A percentile compares a stretch with the other conserved stretches of the same genome.
Conservation (phyloP, 2,329 filamentous ascomycete species). For the Dactylellina drechsleri region DNA sequence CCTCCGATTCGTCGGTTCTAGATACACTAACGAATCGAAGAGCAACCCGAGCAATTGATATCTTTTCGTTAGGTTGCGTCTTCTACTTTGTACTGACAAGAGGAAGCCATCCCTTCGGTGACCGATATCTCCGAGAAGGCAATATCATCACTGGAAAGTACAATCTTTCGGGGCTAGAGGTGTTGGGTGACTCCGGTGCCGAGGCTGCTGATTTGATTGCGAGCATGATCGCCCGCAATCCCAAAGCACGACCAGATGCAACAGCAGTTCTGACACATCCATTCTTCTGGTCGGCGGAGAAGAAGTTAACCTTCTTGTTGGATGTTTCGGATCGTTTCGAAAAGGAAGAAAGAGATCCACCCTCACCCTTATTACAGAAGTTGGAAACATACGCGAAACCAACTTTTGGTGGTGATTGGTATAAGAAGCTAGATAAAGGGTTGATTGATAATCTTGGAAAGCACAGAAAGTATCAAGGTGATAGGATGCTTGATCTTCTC, state of each 20-base stretch:
- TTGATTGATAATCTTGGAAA: constrained; percentile 54
- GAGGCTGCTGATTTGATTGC: constrained; percentile 88
- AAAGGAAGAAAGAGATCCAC: constrained; percentile 69
- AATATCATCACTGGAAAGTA: constrained; percentile 94
- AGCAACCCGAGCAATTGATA: constrained; percentile 94
- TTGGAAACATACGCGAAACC: constrained; percentile 68
- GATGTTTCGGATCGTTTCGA: constrained; percentile 97
- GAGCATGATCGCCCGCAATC: constrained; percentile 78
- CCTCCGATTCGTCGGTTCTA: constrained; percentile 69
- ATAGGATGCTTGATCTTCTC: constrained; percentile 83
- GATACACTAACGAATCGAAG: constrained; percentile 73
- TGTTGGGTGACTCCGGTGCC: constrained; percentile 81
- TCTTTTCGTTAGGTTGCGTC: constrained; percentile 96
- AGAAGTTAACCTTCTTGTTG: constrained; percentile 90
- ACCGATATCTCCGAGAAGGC: constrained; percentile 93
- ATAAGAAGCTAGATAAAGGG: constrained; percentile 65
- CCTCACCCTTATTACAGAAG: constrained; percentile 69
- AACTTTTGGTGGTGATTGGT: constrained; percentile 77
- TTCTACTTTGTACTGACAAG: constrained; percentile 98
- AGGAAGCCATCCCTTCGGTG: constrained; percentile 90
- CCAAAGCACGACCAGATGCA: constrained; percentile 75
- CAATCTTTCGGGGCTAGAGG: constrained; percentile 75
- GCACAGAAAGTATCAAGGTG: constrained; percentile 74
- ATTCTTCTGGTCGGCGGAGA: constrained; percentile 94
- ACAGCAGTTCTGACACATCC: constrained; percentile 87